Evolutionary conservation across 768 basidiomycete genomes (phyloP).

Genomic region (Sarcomyxa edulis): DNA sequence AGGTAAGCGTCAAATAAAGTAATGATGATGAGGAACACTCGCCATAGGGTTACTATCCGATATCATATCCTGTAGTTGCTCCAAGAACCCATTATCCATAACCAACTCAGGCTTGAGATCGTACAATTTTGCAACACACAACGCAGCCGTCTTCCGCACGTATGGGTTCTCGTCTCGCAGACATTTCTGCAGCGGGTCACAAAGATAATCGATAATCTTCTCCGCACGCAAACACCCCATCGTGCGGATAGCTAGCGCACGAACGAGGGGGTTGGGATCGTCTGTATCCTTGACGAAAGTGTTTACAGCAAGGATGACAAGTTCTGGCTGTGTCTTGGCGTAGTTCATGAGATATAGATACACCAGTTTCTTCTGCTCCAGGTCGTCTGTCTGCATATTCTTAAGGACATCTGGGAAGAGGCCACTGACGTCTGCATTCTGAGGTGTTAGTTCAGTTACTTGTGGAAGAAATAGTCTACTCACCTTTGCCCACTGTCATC

Average conservation of each 20-base stretch:
- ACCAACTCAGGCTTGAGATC: conserved; percentile 95
- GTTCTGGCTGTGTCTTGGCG: conserved; percentile 97
- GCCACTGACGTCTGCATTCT: conserved; percentile 71
- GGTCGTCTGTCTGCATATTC: conserved; percentile 99
- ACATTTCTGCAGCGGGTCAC: conserved; percentile 88
- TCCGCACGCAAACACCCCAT: conserved; percentile 97
- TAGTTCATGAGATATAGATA: conserved; percentile 99
- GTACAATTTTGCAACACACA: conserved; percentile 96
- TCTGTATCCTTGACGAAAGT: conserved; percentile 98
- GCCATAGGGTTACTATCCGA: conserved; percentile 98
- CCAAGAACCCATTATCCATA: conserved; percentile 90
- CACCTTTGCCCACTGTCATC: conserved; percentile 98
- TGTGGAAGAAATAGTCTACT: conserved; percentile 11
- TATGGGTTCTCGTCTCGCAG: conserved; percentile 96
- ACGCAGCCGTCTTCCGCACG: conserved; percentile 94
- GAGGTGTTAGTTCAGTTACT: conserved; percentile 3
- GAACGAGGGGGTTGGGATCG: conserved; percentile 93
- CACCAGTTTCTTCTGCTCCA: conserved; percentile 99
- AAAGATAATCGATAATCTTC: conserved; percentile 99
- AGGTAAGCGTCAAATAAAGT: neutral
- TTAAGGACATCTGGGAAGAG: conserved; percentile 98
- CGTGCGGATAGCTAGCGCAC: conserved; percentile 94
- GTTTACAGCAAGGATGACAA: conserved; percentile 98
- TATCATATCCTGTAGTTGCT: conserved; percentile 87
- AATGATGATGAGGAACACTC: conserved; percentile 9